A percentile compares a stretch with the other conserved stretches of the same genome.
Evolutionary conservation across 2,329 filamentous ascomycete genomes (phyloP).

Genomic region (Leptographium wingfieldii): DNA sequence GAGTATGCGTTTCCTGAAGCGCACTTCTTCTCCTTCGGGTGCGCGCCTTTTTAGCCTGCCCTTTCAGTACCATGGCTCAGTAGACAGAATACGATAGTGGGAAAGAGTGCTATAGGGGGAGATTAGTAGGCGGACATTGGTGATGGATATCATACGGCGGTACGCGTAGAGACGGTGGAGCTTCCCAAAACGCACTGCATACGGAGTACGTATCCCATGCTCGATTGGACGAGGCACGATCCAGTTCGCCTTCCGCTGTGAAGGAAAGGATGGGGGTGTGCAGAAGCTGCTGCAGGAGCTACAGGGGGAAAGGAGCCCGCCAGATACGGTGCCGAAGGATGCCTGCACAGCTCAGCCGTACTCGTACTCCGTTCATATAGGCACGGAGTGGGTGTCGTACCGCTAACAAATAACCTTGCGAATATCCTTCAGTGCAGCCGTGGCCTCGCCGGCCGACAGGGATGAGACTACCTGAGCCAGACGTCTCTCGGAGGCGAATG

Average conservation of each 20-base stretch:
- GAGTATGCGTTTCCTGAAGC: too few relatives aligned
- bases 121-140: not conserved
- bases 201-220: not conserved
- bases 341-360: not conserved
- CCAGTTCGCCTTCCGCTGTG: not conserved
- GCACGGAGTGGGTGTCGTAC: too few relatives aligned
- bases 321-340: not conserved
- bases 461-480: not conserved
- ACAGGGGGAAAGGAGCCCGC: not conserved
- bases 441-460: not conserved
- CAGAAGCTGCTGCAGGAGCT: not conserved
- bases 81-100: not conserved
- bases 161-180: not conserved
- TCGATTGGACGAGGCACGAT: not conserved
- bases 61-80: not conserved
- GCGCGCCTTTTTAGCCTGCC: not conserved
- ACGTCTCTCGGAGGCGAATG: not conserved
- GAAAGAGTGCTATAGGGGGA: not conserved
- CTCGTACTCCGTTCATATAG: too few relatives aligned
- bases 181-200: not conserved
- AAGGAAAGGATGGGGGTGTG: not conserved
- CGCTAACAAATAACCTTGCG: not conserved
- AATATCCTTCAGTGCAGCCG: not conserved
- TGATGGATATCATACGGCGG: not conserved
- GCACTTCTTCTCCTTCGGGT: not conserved